Percentiles rank a stretch among this genome's conserved stretches.
phyloP scores from a whole-genome alignment of 2,329 filamentous ascomycete species.

The Fusarium ramigenum region DNA sequence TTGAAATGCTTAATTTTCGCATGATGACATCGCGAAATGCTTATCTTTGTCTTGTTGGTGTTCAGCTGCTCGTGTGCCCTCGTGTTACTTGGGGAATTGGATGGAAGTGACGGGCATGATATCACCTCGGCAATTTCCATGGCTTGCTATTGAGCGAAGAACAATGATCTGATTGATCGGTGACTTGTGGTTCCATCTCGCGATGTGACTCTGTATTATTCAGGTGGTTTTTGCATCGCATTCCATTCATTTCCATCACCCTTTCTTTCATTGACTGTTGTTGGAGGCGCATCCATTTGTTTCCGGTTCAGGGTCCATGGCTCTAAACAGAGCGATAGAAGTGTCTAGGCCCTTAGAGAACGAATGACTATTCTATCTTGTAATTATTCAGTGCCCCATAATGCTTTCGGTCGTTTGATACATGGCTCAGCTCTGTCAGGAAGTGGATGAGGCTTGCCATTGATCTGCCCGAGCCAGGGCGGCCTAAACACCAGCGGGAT shows the following conservation, averaged over 20 bases:
- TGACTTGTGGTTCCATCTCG: background rate
- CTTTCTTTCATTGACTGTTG: background rate
- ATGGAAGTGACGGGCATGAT: background rate
- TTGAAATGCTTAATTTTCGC: background rate
- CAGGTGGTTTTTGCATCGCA: too few species aligned
- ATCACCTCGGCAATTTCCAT: background rate
- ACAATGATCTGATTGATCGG: background rate
- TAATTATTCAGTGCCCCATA: fast-evolving
- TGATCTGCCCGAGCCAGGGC: too few species aligned
- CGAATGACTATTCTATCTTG: too few species aligned
- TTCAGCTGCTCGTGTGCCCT: background rate
- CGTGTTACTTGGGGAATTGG: background rate
- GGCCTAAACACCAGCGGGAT: background rate
- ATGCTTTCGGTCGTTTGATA: fast-evolving
- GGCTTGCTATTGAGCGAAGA: too few species aligned
- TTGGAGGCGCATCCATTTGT: background rate
- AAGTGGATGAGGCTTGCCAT: too few species aligned
- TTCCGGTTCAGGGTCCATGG: too few species aligned
- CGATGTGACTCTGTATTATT: background rate
- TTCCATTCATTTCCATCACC: background rate
- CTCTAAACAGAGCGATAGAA: fast-evolving
- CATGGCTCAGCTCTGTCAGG: background rate
- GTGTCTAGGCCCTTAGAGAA: background rate
- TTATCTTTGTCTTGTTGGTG: background rate
- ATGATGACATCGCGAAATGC: slow-evolving; percentile 10